Evolutionary conservation across 2,329 filamentous ascomycete genomes (phyloP), one percentile per base, ranked within the genome.

Genomic region (Penicillium frequentans): DNA sequence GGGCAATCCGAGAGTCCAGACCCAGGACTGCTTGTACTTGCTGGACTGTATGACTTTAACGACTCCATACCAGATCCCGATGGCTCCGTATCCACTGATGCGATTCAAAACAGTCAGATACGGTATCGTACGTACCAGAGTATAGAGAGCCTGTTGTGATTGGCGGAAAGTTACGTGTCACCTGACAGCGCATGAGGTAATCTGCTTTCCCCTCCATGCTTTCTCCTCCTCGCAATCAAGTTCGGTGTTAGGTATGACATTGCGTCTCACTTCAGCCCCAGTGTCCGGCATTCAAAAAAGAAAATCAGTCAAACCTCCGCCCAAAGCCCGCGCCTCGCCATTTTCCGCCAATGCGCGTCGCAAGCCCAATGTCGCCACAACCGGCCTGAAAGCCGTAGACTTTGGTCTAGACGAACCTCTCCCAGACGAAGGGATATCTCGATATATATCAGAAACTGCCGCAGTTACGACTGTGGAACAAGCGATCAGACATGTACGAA

Each of bases 401-500:
- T 39, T 51, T 21, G 64, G 59, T 14, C 64, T 44, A 57, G 62
- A 67, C 14, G 77, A 80, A 21, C 71, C 71, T 8, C 74, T 87
- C 3, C 78, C 82, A 2, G 83, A 86, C 56, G 70, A 78, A 5
- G 84, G 83, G 21, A 66, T 77, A 5, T 77, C 83, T 8, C 76
- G 75, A 9, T 80, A 79, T 27, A 75, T 86, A 2, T 71, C 80
- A 5, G 65, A 77, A 21, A 75, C 81, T 19, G 69, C 79, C 1
- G 70, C 75, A 5, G 77, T 81, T 16, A 71, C 75, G 46, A 78
- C 80, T 70, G 80, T 85, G 5, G 72, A 78, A 8, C 79, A 84
- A 61, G 82, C 82, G 13, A 79, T 87, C 35, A 70, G 77, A 49
- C 77, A 85, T 67, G 79, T 85, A 33, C 78, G 76, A 23, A 71